Base-by-base conservation (phyloP, 768 basidiomycete species). In the Galerina marginata region DNA sequence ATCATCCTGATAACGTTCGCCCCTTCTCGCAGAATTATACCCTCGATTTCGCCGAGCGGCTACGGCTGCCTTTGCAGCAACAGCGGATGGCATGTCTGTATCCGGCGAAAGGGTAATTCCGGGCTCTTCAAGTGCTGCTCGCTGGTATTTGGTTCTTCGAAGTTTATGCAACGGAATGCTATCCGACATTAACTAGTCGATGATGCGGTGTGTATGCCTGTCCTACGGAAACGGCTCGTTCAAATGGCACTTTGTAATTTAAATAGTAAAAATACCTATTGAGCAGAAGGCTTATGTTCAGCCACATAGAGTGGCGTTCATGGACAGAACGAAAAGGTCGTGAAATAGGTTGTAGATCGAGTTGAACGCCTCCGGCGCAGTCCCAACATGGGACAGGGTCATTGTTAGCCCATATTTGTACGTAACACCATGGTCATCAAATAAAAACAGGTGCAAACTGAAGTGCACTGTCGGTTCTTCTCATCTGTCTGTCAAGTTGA, bases 81-180 rank as follows among this genome's bases (percentile, higher is more conserved):
- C 68, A 56, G 64, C 60, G 43, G 69, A 64, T 25, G 71, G 66
- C 62, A 75, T 67, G 57, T 62, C 64, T 14, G 44, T 61, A 50
- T 63, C 68, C 46, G 63, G 62, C 23, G 53, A 65, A 29, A 71
- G 65, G 7, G 64, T 57, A 39, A 68, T 59, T 33, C 63, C 64
- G 36, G 64, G 40, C 44, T 65, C 62, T 43, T 65, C 60, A 16
- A 54, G 48, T 52, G 45, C 51, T 60, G 56, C 66, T 68, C 53
- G 65, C 65, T 58, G 67, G 43, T 53, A 66, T 67, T 78, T 81
- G 64, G 79, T 79, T 74, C 80, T 78, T 82, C 83, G 76, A 69
- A 90, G 77, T 67, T 80, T 79, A 67, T 79, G 84, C 56, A 91
- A 76, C n/a, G 88, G 89, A 74, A 90, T 61, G 10, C 54, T 91